These are phyloP conservation scores for Aspergillus sp. DNA, from an alignment of 2,329 filamentous ascomycete genomes.

Conservation along the genomic window DNA sequence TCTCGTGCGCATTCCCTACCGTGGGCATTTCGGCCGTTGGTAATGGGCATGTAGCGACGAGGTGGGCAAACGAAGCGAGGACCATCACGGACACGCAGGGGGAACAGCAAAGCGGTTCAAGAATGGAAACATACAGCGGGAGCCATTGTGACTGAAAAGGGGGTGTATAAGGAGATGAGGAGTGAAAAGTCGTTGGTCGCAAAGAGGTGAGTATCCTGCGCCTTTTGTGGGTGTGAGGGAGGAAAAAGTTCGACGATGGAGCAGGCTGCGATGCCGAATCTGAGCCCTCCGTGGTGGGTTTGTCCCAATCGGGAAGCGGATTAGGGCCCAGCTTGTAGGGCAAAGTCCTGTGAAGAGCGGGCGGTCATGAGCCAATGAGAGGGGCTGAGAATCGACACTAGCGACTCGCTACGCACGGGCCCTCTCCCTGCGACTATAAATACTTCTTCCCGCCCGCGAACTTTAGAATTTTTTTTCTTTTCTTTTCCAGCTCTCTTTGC, in stretches of 20 bases:
- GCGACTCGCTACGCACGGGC: conserved; percentile 23
- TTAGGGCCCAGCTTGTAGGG: conserved; percentile 9
- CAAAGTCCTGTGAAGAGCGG: neutral
- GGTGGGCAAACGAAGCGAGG: conserved; percentile 15
- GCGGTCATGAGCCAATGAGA: neutral
- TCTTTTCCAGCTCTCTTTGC: conserved; percentile 53
- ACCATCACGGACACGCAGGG: conserved; percentile 43
- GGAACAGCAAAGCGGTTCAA: conserved; percentile 90
- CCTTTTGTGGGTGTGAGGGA: conserved; percentile 36
- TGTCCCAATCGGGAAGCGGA: conserved; percentile 15
- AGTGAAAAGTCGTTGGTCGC: conserved; percentile 52
- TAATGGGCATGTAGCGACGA: neutral
- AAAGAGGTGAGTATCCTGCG: conserved; percentile 94
- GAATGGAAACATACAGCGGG: conserved; percentile 74
- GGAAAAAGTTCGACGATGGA: conserved; percentile 25
- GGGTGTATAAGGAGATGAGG: conserved; percentile 28
- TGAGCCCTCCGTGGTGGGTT: conserved; percentile 25
- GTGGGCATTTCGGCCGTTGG: conserved; percentile 1
- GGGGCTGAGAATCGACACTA: conserved; percentile 18
- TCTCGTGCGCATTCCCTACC: neutral
- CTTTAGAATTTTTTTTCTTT: conserved; percentile 44
- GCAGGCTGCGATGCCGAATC: conserved; percentile 18
- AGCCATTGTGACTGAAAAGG: conserved; percentile 69
- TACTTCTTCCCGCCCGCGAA: conserved; percentile 13
- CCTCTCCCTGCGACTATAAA: conserved; percentile 30